Conservation (phyloP, 768 basidiomycete species). For the Xerocomus spinulosus region DNA sequence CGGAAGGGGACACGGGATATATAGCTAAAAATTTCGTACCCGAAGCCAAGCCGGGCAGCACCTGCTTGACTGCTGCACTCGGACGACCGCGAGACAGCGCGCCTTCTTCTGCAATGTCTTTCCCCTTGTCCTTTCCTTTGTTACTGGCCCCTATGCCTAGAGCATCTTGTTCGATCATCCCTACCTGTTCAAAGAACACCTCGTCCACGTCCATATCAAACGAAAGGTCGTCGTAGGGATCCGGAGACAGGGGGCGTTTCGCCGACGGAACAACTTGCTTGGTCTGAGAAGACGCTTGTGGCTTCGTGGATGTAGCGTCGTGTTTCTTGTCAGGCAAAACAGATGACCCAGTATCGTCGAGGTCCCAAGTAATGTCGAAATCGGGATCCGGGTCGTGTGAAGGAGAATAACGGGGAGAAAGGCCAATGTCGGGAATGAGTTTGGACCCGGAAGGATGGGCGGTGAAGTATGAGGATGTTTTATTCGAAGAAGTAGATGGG, state of each 20-base stretch:
- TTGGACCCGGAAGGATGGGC: conserved; percentile 5
- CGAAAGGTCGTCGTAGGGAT: conserved; percentile 33
- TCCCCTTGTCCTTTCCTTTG: conserved; percentile 23
- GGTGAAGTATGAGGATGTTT: conserved; percentile 21
- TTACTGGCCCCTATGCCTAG: conserved; percentile 7
- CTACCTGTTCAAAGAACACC: conserved; percentile 37
- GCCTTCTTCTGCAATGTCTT: neutral
- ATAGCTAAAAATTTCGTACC: conserved; percentile 14
- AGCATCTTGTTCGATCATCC: conserved; percentile 23
- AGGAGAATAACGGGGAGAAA: conserved; percentile 28
- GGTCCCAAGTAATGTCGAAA: conserved; percentile 27
- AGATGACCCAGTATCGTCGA: conserved; percentile 28
- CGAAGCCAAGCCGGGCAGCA: conserved; percentile 6
- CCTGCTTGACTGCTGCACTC: conserved; percentile 4
- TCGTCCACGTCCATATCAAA: conserved; percentile 36
- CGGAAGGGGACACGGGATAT: conserved; percentile 6
- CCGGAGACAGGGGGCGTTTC: conserved; percentile 18
- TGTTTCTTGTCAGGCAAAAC: conserved; percentile 1
- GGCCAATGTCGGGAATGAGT: conserved; percentile 24
- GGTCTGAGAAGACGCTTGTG: neutral
- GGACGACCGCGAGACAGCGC: neutral
- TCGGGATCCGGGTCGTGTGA: conserved; percentile 15
- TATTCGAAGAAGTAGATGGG: conserved; percentile 1
- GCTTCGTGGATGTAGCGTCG: conserved; percentile 10
- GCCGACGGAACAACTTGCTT: conserved; percentile 1